Evolutionary conservation across 2,329 filamentous ascomycete genomes (phyloP).

Genomic region (Ascochyta viciae-villosae): DNA sequence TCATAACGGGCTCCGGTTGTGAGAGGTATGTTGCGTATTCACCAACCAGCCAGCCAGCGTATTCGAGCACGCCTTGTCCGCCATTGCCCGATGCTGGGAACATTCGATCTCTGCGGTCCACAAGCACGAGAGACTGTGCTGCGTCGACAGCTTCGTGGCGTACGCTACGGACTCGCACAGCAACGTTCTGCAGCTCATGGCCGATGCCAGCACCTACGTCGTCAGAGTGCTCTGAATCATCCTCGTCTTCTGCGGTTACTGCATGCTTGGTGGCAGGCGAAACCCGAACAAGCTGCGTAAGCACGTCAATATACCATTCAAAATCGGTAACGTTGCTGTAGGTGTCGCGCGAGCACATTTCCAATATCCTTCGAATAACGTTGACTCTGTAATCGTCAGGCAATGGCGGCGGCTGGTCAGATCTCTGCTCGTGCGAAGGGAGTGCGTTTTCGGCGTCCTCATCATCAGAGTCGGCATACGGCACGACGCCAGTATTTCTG

Average conservation of each 20-base stretch:
- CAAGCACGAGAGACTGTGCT: constrained; percentile 75
- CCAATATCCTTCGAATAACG: constrained; percentile 81
- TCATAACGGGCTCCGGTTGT: constrained; percentile 74
- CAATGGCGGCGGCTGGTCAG: constrained; percentile 64
- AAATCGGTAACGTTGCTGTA: constrained; percentile 89
- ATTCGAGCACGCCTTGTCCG: constrained; percentile 71
- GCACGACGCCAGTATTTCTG: constrained; percentile 52
- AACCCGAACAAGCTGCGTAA: constrained; percentile 81
- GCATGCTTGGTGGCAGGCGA: constrained; percentile 60
- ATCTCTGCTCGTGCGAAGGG: constrained; percentile 60
- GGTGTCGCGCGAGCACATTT: constrained; percentile 89
- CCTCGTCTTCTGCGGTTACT: constrained; percentile 34
- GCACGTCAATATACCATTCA: constrained; percentile 94
- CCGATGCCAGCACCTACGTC: constrained; percentile 76
- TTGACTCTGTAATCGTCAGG: constrained; percentile 86
- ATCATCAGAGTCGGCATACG: constrained; percentile 63
- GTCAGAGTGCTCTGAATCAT: constrained; percentile 36
- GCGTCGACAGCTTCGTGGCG: constrained; percentile 81
- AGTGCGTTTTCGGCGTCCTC: constrained; percentile 63
- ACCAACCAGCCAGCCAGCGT: constrained; percentile 84
- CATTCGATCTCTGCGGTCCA: constrained; percentile 65
- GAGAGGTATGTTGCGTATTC: constrained; percentile 81
- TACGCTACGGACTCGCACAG: constrained; percentile 88
- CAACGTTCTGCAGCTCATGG: constrained; percentile 84
- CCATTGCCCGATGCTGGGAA: constrained; percentile 60